Evolutionary conservation across 495 filamentous ascomycete species (phyloP), one percentile per base, ranked within the genome.

Genomic region (Podospora pseudoanserina): DNA sequence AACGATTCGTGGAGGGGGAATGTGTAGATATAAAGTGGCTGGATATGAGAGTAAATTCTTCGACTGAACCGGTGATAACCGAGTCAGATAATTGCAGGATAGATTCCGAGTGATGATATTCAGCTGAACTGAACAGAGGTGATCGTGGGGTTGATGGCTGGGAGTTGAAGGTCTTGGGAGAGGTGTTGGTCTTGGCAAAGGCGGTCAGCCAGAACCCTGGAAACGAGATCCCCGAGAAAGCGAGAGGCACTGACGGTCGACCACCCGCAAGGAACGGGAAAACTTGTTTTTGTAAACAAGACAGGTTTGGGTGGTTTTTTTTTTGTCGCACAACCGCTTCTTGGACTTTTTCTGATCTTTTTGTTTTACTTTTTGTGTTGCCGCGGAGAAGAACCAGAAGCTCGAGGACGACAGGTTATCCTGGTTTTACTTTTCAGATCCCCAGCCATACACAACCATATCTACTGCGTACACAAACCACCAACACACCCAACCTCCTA

Each of bases 401-500:
- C 23, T 23, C 23, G 23, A 23, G 23, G 23, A 16, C 7, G 39
- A 49, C 9, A 1, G 56, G 56, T 16, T 59, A 59, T 59, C 56
- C 56, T 27, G 56, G 56, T 26, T 32, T 32, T 27, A 27, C 19
- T 59, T 59, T 20, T 20, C 19, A 27, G 19, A 19, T 11, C 13
- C 2, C 56, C 30, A 32, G 56, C 56, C 56, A 54, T 49, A 11
- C 30, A 23, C 23, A 23, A 23, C 23, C 23, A 23, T 32, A 7
- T 32, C 4, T 32, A 32, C 30, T 32, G 7, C 30, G 4, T 32
- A 32, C 30, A 32, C 39, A 18, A 49, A 49, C 39, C 39, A 49
- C 39, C 15, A 11, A 13, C 39, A 18, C 39, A 61, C 64, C 64
- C 64, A 60, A 65, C 64, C 64, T 60, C 64, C 64, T 49, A 65